Evolutionary conservation across 2,329 filamentous ascomycete genomes (phyloP), one percentile per base, ranked within the genome.

Genomic region (Alternaria arbusti): DNA sequence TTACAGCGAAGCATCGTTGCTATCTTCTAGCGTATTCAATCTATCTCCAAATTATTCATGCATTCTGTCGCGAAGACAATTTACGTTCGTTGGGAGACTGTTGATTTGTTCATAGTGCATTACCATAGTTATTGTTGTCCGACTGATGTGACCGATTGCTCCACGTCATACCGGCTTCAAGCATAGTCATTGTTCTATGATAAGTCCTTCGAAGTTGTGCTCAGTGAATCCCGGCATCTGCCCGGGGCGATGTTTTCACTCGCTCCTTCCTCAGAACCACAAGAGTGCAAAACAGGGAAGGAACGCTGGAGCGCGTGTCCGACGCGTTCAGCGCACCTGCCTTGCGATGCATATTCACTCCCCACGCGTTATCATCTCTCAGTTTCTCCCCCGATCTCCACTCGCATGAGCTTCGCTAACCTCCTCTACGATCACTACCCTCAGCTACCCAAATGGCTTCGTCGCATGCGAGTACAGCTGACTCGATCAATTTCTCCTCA

Each of bases 231-330:
- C 26, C 11, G 13, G 17, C 12, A n/a, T 20, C 6, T 51, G 20
- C 26, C 36, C 8, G 36, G 5, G 36, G 36, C 20, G 17, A 32
- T 51, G 30, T 52, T 40, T 30, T 52, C 28, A 25, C 9, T 45
- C 23, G 13, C 17, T 45, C 23, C 32, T 45, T 64, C 64, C 61
- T 54, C 30, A 13, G 6, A 30, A 15, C 7, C n/a, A 6, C 56
- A 52, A 44, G 59, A 15, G 32, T 49, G 49, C 49, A 32, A 12
- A 11, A 28, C 15, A 26, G n/a, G 59, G 64, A 62, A 68, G 59
- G 64, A 40, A 49, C 66, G 11, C 30, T 47, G 15, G 55, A 59
- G 47, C 28, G 51, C 43, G 36, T 17, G 36, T 40, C n/a, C 36
- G 25, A 47, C 50, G 30, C 61, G 25, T 26, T 13, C 28, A 44